These are phyloP conservation scores for Calocybe indica DNA, from an alignment of 768 basidiomycete genomes.

Conservation along the genomic window DNA sequence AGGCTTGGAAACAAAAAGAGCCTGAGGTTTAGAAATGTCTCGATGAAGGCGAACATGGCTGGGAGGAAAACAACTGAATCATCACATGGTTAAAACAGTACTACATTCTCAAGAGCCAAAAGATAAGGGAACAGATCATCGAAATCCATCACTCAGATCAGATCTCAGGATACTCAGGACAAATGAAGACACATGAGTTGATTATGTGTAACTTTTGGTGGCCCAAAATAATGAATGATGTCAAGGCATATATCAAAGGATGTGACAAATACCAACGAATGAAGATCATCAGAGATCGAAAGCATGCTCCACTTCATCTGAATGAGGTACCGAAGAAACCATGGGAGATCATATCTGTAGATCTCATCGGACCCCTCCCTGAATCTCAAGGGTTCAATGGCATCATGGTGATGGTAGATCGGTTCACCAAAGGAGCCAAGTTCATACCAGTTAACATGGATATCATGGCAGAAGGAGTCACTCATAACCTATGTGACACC, in stretches of 20 bases:
- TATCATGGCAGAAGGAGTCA: slow-evolving; percentile 12
- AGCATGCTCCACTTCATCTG: slow-evolving; percentile 13
- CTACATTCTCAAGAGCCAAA: too few relatives aligned
- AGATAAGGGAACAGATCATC: too few relatives aligned
- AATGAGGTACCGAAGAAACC: slow-evolving; percentile 10
- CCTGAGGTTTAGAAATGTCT: too few relatives aligned
- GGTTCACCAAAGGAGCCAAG: slow-evolving; percentile 12
- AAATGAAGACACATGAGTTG: slow-evolving; percentile 20
- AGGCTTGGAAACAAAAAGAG: too few relatives aligned
- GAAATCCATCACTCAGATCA: too few relatives aligned
- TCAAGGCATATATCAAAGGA: slow-evolving; percentile 15
- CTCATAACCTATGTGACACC: neutral
- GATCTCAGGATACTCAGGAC: slow-evolving; percentile 26
- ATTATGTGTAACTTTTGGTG: slow-evolving; percentile 21
- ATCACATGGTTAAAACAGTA: too few relatives aligned
- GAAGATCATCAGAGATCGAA: slow-evolving; percentile 22
- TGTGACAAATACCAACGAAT: slow-evolving; percentile 26
- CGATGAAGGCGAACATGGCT: too few relatives aligned
- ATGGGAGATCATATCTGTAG: slow-evolving; percentile 30
- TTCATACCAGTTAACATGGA: slow-evolving; percentile 14
- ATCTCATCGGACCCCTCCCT: slow-evolving; percentile 29
- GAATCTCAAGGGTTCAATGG: slow-evolving; percentile 21
- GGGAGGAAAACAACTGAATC: too few relatives aligned
- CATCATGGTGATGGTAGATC: slow-evolving; percentile 25
- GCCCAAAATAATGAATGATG: slow-evolving; percentile 10